These are phyloP conservation scores for Saturnispora sekii DNA, from an alignment of 805 yeast genomes.

Conservation along the genomic window DNA sequence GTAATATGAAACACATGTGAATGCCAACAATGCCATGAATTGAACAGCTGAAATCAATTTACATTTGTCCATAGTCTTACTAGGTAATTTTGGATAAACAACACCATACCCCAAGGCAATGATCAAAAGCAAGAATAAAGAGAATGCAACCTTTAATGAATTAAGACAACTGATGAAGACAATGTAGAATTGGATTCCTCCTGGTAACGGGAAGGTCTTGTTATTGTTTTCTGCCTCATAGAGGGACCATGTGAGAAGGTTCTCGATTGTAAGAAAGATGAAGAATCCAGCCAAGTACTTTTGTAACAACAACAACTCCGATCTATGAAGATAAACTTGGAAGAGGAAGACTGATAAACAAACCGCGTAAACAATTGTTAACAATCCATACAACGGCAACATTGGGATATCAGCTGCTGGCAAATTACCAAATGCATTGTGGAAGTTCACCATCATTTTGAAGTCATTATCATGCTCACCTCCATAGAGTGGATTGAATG, in stretches of 20 bases:
- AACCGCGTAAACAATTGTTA: slow-evolving; percentile 75
- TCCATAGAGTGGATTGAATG: slow-evolving; percentile 36
- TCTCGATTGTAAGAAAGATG: slow-evolving; percentile 72
- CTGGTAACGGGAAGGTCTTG: slow-evolving; percentile 28
- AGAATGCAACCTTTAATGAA: slow-evolving; percentile 73
- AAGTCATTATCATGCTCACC: slow-evolving; percentile 31
- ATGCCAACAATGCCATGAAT: slow-evolving; percentile 44
- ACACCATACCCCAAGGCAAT: slow-evolving; percentile 93
- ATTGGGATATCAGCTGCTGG: slow-evolving; percentile 89
- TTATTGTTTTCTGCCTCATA: slow-evolving; percentile 68
- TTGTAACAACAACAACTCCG: slow-evolving; percentile 83
- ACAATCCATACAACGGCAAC: slow-evolving; percentile 76
- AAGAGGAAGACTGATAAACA: slow-evolving; percentile 77
- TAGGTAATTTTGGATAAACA: slow-evolving; percentile 76
- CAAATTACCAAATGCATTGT: slow-evolving; percentile 84
- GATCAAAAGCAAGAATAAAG: slow-evolving; percentile 76
- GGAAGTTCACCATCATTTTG: slow-evolving; percentile 65
- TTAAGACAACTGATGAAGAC: slow-evolving; percentile 70
- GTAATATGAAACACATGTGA: slow-evolving; percentile 37
- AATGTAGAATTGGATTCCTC: slow-evolving; percentile 58
- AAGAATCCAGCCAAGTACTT: slow-evolving; percentile 83
- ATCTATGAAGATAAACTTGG: slow-evolving; percentile 74
- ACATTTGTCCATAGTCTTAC: slow-evolving; percentile 62
- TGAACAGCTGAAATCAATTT: slow-evolving; percentile 49
- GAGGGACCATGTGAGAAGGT: slow-evolving; percentile 83